Evolutionary conservation across 441 rosid genomes (phyloP), one percentile per base, ranked within the genome.

Genomic region (Bocquillonia castaneifolia): DNA sequence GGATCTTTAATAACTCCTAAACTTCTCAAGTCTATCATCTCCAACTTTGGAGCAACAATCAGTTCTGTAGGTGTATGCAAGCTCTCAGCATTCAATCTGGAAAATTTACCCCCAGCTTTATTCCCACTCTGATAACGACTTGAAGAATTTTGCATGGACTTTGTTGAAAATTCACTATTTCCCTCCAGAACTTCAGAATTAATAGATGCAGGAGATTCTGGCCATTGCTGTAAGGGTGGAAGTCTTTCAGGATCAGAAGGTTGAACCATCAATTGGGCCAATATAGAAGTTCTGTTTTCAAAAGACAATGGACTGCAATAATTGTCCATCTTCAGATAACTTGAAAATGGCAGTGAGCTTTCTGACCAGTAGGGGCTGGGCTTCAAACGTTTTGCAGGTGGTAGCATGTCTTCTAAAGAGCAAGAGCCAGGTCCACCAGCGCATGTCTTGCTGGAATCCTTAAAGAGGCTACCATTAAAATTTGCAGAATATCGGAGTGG

Each of bases 121-220:
- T 69, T 57, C 9, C 20, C 39, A 20, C 15, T 58, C 55, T 59
- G 70, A 63, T 64, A 52, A 29, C 14, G 37, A 52, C 55, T 45
- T 13, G 40, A 18, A 63, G 66, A 56, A 62, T 54, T 78, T 60
- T 68, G 57, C n/a, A 36, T 62, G 59, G 69, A 60, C 63, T 57
- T 67, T 56, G 62, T 32, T 25, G 53, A 59, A 37, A 66, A 53
- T 37, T 64, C 72, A 32, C 52, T 56, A 50, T 63, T 62, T 5
- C 63, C 75, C 36, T 59, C 82, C 32, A 26, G 56, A 65, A 73
- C 67, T 64, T 79, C 80, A 69, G 82, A 76, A 73, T 68, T 74
- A 72, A 65, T 66, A 53, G 80, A 77, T 40, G 47, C 52, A 32
- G 79, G 84, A 75, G 81, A 84, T 55, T 76, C 78, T 50, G 85